phyloP scores from a whole-genome alignment of 139 green algal genomes.

The Tetratostichococcus sp. region DNA sequence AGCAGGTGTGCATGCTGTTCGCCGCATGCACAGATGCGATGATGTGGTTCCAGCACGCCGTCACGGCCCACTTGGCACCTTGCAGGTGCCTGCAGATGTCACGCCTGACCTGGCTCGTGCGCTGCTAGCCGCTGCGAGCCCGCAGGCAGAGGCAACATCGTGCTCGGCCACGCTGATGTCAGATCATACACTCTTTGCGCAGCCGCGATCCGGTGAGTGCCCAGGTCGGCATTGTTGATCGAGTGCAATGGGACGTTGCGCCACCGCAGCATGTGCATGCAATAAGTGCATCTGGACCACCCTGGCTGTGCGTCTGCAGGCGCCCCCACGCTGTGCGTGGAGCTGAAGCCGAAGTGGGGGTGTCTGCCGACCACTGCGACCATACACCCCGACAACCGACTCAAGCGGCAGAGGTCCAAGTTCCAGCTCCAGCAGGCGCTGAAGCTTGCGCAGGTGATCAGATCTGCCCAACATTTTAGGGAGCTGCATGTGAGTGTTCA shows the following conservation, averaged over 20 bases:
- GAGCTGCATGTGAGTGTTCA: no score
- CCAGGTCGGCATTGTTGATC: no score
- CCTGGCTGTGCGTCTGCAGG: no score
- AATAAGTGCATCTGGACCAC: no score
- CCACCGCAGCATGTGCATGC: no score
- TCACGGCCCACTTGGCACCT: no score
- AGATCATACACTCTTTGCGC: constrained; percentile 18
- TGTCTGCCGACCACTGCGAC: constrained; percentile 22
- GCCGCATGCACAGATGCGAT: no score
- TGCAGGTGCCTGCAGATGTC: background rate
- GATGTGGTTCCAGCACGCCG: no score
- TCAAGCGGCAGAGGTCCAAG: constrained; percentile 40
- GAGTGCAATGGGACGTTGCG: no score
- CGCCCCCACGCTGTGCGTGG: constrained; percentile 39
- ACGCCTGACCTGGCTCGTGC: background rate
- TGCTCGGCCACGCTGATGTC: constrained; percentile 17
- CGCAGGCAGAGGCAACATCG: no score
- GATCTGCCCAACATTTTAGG: no score
- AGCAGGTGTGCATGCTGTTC: background rate
- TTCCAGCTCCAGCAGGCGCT: constrained; percentile 62
- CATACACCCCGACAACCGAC: constrained; percentile 7
- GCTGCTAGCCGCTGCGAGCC: background rate
- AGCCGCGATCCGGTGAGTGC: no score
- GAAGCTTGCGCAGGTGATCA: constrained; percentile 56
- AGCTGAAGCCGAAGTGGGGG: constrained; percentile 76